Evolutionary conservation across 192 early-diverging fungal species (phyloP).

Genomic region (Pilaira anomala): DNA sequence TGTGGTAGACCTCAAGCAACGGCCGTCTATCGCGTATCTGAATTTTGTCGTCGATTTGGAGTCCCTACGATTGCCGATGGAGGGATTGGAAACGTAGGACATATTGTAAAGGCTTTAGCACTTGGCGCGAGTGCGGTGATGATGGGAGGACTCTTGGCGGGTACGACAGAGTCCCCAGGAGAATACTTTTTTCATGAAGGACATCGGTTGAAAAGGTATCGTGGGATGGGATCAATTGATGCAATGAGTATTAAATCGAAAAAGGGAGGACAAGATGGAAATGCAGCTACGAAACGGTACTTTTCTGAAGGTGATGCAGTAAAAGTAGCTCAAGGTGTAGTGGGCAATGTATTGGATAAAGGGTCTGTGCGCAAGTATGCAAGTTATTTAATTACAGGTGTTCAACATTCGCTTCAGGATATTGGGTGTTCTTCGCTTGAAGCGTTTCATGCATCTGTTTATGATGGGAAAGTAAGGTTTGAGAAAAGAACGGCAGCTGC

Average conservation of each 20-base stretch:
- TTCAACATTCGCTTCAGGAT: conserved; percentile 97
- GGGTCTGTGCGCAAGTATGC: conserved; percentile 93
- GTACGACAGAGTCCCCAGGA: conserved; percentile 93
- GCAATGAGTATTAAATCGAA: conserved; percentile 80
- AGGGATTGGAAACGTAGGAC: conserved; percentile 95
- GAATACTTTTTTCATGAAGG: conserved; percentile 99
- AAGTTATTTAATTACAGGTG: conserved; percentile 86
- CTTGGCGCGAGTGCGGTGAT: conserved; percentile 96
- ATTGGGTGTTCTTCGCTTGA: conserved; percentile 77
- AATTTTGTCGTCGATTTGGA: conserved; percentile 90
- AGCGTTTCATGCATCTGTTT: conserved; percentile 67
- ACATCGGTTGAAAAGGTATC: conserved; percentile 96
- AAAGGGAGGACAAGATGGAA: conserved; percentile 52
- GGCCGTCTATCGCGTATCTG: conserved; percentile 92
- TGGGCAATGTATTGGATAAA: conserved; percentile 97
- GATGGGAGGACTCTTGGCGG: conserved; percentile 97
- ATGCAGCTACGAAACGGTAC: conserved; percentile 86
- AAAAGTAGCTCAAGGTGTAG: conserved; percentile 98
- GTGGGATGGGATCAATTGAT: conserved; percentile 98
- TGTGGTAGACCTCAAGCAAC: conserved; percentile 98
- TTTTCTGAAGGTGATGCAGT: conserved; percentile 95
- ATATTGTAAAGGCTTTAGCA: conserved; percentile 93
- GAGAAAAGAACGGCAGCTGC: conserved; percentile 93
- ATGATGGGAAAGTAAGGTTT: conserved; percentile 77
- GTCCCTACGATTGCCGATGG: conserved; percentile 97